Conservation (phyloP, 78 protist species). For the Tieghemostelium lacteum region DNA sequence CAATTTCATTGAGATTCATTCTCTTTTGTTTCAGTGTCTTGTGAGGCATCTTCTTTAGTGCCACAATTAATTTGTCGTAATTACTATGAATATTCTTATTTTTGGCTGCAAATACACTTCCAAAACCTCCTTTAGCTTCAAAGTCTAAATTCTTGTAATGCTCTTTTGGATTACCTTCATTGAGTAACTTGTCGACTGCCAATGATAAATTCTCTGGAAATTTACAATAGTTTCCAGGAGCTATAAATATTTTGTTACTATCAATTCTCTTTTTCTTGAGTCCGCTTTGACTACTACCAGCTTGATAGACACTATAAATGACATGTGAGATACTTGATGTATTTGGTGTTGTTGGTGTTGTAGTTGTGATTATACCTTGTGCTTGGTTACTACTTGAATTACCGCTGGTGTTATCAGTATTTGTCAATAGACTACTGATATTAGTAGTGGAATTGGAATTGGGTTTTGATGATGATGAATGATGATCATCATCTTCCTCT, state of each 20-base stretch:
- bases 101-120: constrained; percentile 65
- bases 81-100: constrained; percentile 24
- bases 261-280: constrained; percentile 64
- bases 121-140: constrained; percentile 78
- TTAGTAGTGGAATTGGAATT: no score
- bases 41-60: constrained; percentile 70
- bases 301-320: constrained; percentile 20
- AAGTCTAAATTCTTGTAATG: constrained; percentile 63
- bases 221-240: constrained; percentile 35
- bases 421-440: no score
- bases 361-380: not conserved
- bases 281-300: no score
- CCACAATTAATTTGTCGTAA: constrained; percentile 42
- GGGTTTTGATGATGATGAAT: no score
- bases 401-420: no score
- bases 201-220: constrained; percentile 35
- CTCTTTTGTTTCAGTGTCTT: constrained; percentile 14
- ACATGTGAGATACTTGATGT: not conserved
- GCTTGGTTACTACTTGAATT: not conserved
- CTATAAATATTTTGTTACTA: constrained; percentile 8
- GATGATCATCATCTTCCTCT: not conserved
- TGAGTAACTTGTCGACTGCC: constrained; percentile 18
- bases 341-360: no score
- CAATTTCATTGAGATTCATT: constrained; percentile 76
- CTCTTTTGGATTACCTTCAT: constrained; percentile 65